Conservation (phyloP, 2,329 filamentous ascomycete genomes). For the Gnomoniopsis smithogilvyi region DNA sequence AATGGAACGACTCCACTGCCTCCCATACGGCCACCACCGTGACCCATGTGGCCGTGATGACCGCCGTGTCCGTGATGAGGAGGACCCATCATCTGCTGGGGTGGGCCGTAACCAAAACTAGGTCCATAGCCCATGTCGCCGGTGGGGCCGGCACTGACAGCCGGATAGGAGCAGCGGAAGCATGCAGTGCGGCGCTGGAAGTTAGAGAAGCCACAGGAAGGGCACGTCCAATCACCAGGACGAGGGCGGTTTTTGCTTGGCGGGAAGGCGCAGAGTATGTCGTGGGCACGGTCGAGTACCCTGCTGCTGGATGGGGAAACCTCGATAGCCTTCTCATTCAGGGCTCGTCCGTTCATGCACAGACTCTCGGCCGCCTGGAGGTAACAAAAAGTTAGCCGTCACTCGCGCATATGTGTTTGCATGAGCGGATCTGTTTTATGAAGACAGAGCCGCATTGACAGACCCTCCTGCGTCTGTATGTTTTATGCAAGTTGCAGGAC, state of each 20-base stretch:
- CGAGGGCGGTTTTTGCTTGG: conserved; percentile 97
- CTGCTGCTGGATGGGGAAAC: conserved; percentile 97
- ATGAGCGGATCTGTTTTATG: not conserved
- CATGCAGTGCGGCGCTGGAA: conserved; percentile 98
- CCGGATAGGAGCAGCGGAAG: conserved; percentile 99
- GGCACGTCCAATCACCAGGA: conserved; percentile 98
- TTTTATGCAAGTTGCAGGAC: not conserved
- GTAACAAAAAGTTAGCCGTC: conserved; percentile 8
- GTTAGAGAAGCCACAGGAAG: conserved; percentile 97
- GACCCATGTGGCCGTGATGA: conserved; percentile 45
- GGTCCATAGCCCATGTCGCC: conserved; percentile 55
- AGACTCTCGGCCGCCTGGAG: conserved; percentile 87
- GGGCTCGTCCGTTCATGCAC: conserved; percentile 97
- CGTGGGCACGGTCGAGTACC: conserved; percentile 90
- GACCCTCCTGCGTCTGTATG: not conserved
- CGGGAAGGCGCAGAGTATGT: conserved; percentile 95
- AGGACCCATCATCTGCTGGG: conserved; percentile 70
- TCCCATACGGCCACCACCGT: conserved; percentile 65
- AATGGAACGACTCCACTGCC: conserved; percentile 89
- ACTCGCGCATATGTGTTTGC: not conserved
- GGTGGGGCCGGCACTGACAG: conserved; percentile 73
- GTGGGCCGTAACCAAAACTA: conserved; percentile 69
- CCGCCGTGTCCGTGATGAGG: conserved; percentile 69
- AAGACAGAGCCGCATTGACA: not conserved
- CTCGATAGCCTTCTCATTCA: conserved; percentile 99